Conservation (phyloP, 2,329 filamentous ascomycete genomes). For the Arachnomyces sp. region DNA sequence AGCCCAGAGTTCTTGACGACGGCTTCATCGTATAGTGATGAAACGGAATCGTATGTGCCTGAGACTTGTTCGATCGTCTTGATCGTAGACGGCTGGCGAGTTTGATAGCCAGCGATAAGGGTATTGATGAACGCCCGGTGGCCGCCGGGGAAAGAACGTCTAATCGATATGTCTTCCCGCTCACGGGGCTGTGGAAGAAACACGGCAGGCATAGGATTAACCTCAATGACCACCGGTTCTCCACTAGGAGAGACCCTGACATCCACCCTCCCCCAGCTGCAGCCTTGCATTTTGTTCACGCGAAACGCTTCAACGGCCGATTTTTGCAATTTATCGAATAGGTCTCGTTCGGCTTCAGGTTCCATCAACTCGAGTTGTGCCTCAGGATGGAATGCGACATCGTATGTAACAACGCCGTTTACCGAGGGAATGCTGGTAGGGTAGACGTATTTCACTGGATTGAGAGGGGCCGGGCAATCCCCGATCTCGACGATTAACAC, state of each 20-base stretch:
- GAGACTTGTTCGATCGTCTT: background rate
- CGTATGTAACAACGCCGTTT: constrained; percentile 15
- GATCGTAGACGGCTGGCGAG: constrained; percentile 5
- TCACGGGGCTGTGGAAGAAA: constrained; percentile 13
- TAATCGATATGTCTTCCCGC: constrained; percentile 12
- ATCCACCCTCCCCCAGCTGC: constrained; percentile 12
- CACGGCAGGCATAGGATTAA: constrained; percentile 16
- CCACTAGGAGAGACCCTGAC: constrained; percentile 14
- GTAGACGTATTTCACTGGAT: constrained; percentile 3
- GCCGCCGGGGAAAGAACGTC: constrained; percentile 13
- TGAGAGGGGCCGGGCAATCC: constrained; percentile 12
- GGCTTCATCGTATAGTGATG: constrained; percentile 4
- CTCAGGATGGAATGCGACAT: constrained; percentile 16
- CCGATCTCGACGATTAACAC: constrained; percentile 17
- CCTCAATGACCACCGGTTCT: constrained; percentile 16
- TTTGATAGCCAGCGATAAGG: constrained; percentile 16
- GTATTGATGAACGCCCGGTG: constrained; percentile 16
- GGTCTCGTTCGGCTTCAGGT: constrained; percentile 10
- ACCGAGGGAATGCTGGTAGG: constrained; percentile 1
- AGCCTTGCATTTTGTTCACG: constrained; percentile 12
- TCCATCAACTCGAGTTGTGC: constrained; percentile 12
- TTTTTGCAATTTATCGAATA: constrained; percentile 16
- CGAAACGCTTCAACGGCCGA: constrained; percentile 15
- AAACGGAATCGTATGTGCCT: constrained; percentile 4
- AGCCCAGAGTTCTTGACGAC: background rate